Conservation (phyloP, 768 basidiomycete genomes). For the Phaffia tasmanica region DNA sequence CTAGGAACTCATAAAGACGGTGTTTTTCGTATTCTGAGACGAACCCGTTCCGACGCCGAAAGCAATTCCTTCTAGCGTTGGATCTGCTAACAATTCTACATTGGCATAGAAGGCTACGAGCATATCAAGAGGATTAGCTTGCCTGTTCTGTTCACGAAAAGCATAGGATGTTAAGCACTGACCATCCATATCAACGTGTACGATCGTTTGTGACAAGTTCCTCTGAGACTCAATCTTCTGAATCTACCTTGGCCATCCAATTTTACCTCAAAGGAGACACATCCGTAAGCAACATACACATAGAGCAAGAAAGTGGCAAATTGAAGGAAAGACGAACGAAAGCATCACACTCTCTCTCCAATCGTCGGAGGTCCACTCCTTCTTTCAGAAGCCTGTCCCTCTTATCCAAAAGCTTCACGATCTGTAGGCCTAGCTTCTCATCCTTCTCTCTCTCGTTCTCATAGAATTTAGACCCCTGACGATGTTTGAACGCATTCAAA, state of each 20-base stretch:
- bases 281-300: not conserved
- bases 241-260: conserved; percentile 35
- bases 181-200: conserved; percentile 93
- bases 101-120: conserved; percentile 43
- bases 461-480: conserved; percentile 65
- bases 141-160: not conserved
- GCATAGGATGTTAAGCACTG: conserved; percentile 40
- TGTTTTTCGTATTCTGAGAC: not conserved
- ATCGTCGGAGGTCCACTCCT: conserved; percentile 41
- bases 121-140: not conserved
- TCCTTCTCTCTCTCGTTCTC: conserved; percentile 87
- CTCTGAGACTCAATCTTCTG: conserved; percentile 59
- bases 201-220: conserved; percentile 71
- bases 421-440: conserved; percentile 66
- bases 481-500: not conserved
- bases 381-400: conserved; percentile 47
- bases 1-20: not conserved
- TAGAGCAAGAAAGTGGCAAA: conserved; percentile 3
- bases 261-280: conserved; percentile 10
- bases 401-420: conserved; percentile 55
- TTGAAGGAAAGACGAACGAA: conserved; percentile 45
- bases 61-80: conserved; percentile 37
- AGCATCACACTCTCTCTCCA: conserved; percentile 58
- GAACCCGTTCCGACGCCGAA: conserved; percentile 48
- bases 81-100: conserved; percentile 35